Evolutionary conservation across 306 rosid genomes (phyloP), one percentile per base, ranked within the genome.

Genomic region (Prinsepia uniflora): DNA sequence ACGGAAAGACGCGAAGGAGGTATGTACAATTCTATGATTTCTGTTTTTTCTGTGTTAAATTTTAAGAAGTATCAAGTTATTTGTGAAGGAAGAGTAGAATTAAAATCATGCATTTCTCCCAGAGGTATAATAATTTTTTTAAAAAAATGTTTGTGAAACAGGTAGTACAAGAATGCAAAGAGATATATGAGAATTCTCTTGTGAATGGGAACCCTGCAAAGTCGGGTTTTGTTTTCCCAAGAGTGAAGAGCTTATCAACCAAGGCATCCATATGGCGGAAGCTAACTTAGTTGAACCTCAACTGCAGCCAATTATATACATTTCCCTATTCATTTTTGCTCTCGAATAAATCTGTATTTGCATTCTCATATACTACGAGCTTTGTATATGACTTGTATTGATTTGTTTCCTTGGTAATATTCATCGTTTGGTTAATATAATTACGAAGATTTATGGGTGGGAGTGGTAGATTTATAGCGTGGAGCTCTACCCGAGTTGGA

Each of bases 81-180:
- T 56, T 24, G 40, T 3, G 36, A 41, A 18, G 18, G 43, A 47
- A 20, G 20, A 47, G 49, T 14, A 50, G 12, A 43, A 19, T 52
- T 30, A 7, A 9, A 49, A 40, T 7, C 24, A 11, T 19, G 34
- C 65, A 7, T 71, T 71, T n/a, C 48, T n/a, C 7, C 7, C 20
- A 24, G 42, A 15, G 60, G 48, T 61, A 47, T 72, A 49, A 79
- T 59, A 17, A n/a, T 14, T 24, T 24, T 24, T 24, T 24, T 24
- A 39, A 30, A 30, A 30, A 30, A 30, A 30, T 68, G 40, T 49
- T 71, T 83, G 76, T 71, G 52, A 8, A 72, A 63, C 86, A 94
- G 99, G 99, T 91, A 41, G 85, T 94, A 68, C 97, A 89, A 87
- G 99, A 94, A 75, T 94, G 99, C 92, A 94, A 85, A 81, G 99